Percentiles rank a stretch among this genome's conserved stretches.
phyloP scores from a whole-genome alignment of 2,329 filamentous ascomycete genomes.

The Sarocladiaceae sp. region DNA sequence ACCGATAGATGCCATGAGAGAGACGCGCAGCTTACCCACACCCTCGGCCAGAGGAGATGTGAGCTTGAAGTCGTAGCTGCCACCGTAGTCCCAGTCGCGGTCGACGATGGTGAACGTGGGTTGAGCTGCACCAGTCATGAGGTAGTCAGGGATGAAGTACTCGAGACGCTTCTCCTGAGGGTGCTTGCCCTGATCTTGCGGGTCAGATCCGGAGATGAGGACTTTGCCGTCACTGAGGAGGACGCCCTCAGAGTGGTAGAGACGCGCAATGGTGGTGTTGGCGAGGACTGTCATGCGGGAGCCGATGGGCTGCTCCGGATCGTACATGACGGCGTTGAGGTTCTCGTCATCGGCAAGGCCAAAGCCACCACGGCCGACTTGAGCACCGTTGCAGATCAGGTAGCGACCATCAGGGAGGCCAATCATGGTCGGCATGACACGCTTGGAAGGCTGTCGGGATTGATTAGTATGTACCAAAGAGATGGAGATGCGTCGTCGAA shows the following conservation, averaged over 20 bases:
- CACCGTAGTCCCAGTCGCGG: background rate
- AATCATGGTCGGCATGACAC: conserved; percentile 1
- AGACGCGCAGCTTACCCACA: background rate
- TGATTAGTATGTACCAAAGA: background rate
- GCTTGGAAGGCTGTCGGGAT: background rate
- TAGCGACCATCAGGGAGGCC: background rate
- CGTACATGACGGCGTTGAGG: conserved; percentile 2
- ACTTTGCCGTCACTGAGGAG: conserved; percentile 1
- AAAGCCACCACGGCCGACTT: background rate
- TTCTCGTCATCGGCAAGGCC: background rate
- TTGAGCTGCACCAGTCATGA: background rate
- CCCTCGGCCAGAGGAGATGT: background rate
- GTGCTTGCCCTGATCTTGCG: background rate
- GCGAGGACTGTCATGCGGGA: background rate
- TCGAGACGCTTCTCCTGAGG: background rate
- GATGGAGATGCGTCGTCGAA: background rate
- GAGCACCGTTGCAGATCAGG: background rate
- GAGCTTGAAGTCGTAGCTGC: background rate
- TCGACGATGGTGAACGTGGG: background rate
- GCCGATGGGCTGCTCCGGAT: background rate
- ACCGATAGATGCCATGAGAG: background rate
- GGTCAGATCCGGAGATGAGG: background rate
- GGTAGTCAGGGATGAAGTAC: conserved; percentile 3
- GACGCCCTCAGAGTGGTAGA: background rate
- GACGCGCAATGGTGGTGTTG: conserved; percentile 1